Evolutionary conservation across 1,139 yeast genomes (phyloP).

Genomic region (Yamadazyma sp.): DNA sequence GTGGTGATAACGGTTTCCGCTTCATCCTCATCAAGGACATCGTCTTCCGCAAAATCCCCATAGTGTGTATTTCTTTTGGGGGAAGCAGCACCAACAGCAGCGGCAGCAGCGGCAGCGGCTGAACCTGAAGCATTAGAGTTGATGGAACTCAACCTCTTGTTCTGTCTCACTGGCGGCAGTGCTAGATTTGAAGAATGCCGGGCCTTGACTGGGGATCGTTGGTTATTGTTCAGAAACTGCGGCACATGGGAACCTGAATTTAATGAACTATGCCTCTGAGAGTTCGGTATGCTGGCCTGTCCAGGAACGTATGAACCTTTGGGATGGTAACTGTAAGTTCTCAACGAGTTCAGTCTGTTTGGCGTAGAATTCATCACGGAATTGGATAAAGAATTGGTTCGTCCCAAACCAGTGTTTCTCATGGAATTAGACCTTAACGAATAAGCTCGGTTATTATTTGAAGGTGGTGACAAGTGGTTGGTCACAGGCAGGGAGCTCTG

Average conservation of each 20-base stretch:
- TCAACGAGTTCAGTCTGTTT: constrained; percentile 31
- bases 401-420: constrained; percentile 1
- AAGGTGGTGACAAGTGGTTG: constrained; percentile 17
- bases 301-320: constrained; percentile 41
- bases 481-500: constrained; percentile 17
- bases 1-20: constrained; percentile 36
- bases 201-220: not conserved
- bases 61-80: constrained; percentile 1
- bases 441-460: constrained; percentile 12
- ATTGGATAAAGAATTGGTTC: constrained; percentile 12
- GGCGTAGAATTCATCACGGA: constrained; percentile 15
- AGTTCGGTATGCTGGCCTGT: constrained; percentile 19
- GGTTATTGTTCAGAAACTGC: constrained; percentile 4
- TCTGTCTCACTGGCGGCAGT: not conserved
- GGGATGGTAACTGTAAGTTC: constrained; percentile 42
- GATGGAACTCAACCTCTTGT: constrained; percentile 10
- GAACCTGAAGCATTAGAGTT: constrained; percentile 9
- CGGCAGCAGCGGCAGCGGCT: too few relatives aligned
- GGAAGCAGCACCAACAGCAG: too few relatives aligned
- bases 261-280: constrained; percentile 23
- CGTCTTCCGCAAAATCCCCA: constrained; percentile 9
- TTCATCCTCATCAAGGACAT: constrained; percentile 13
- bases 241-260: constrained; percentile 9
- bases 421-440: constrained; percentile 7
- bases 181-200: not conserved